Base-by-base conservation (phyloP, 345 rosid genomes). In the Kandelia obovata region DNA sequence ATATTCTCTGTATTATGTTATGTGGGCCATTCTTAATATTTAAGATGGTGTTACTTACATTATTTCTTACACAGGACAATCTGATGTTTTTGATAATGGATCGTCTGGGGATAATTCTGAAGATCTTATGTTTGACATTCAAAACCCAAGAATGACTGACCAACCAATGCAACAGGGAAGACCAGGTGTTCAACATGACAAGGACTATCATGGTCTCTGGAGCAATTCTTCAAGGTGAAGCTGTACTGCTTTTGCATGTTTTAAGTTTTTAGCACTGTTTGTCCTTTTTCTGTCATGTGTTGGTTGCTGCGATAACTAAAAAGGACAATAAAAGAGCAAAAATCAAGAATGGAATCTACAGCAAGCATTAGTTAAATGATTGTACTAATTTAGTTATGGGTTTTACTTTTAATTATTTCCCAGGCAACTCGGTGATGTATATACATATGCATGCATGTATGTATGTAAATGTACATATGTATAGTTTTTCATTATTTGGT, bases 51-150 rank as follows among this genome's bases (percentile, higher is more conserved):
- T 25, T 25, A 27, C 6, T 21, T 56, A 10, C 28, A 25, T 11
- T 56, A 21, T 25, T 56, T 56, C 59, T 11, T 11, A 56, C 75
- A 13, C 67, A 89, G 94, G 87, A 52, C 97, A 90, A 78, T 83
- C 88, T 21, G 97, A 92, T 78, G 77, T 67, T 16, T 80, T 69
- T 76, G 97, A 89, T 23, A 92, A 88, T 75, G 98, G 94, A 62
- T 88, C 90, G 15, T 86, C 95, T 6, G 93, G 87, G 37, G 99
- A 96, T 68, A 92, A 84, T 60, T 92, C 96, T 7, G 99, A 96
- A 57, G 99, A 92, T 66, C 74, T 94, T 77, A 80, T 89, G 83
- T 78, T 90, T 62, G 97, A 89, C 32, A 86, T 79, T 59, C 82
- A 80, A 56, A 88, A 86, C 58, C 73, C 91, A 27, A 79, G 80